Percentiles rank a stretch among this genome's conserved stretches.
phyloP scores from a whole-genome alignment of 768 basidiomycete species.

The Candolleomyces aberdarensis region DNA sequence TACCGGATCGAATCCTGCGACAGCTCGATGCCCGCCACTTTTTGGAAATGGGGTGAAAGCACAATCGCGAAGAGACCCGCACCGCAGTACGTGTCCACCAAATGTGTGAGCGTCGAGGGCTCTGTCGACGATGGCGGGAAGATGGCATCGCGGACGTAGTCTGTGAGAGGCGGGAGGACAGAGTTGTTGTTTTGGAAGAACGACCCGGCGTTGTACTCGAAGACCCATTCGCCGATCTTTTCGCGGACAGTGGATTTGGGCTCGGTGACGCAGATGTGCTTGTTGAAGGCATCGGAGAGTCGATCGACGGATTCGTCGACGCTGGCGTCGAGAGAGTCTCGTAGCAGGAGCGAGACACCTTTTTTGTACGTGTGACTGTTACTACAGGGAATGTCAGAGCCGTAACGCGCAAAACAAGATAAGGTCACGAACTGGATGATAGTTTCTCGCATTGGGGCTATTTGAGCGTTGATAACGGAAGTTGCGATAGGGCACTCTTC shows the following conservation, averaged over 20 bases:
- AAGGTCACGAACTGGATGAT: slow-evolving; percentile 57
- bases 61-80: slow-evolving; percentile 85
- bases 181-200: slow-evolving; percentile 99
- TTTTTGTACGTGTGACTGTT: slow-evolving; percentile 79
- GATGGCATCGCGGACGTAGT: slow-evolving; percentile 77
- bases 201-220: slow-evolving; percentile 82
- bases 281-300: slow-evolving; percentile 38
- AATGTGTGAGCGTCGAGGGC: slow-evolving; percentile 59
- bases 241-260: slow-evolving; percentile 82
- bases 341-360: slow-evolving; percentile 86
- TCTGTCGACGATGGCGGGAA: slow-evolving; percentile 32
- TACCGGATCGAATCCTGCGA: slow-evolving; percentile 65
- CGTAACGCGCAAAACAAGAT: slow-evolving; percentile 3
- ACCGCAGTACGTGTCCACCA: slow-evolving; percentile 95
- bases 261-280: slow-evolving; percentile 80
- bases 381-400: slow-evolving; percentile 33
- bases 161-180: slow-evolving; percentile 79
- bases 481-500: slow-evolving; percentile 97
- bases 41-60: slow-evolving; percentile 69
- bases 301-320: slow-evolving; percentile 26
- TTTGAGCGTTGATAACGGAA: slow-evolving; percentile 66
- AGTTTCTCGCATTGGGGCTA: slow-evolving; percentile 56
- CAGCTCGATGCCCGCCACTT: slow-evolving; percentile 89
- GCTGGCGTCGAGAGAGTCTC: slow-evolving; percentile 63
- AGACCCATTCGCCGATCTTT: slow-evolving; percentile 73